These are phyloP conservation scores for Pythium folliculosum DNA, from an alignment of 352 stramenopile species.

Conservation along the genomic window DNA sequence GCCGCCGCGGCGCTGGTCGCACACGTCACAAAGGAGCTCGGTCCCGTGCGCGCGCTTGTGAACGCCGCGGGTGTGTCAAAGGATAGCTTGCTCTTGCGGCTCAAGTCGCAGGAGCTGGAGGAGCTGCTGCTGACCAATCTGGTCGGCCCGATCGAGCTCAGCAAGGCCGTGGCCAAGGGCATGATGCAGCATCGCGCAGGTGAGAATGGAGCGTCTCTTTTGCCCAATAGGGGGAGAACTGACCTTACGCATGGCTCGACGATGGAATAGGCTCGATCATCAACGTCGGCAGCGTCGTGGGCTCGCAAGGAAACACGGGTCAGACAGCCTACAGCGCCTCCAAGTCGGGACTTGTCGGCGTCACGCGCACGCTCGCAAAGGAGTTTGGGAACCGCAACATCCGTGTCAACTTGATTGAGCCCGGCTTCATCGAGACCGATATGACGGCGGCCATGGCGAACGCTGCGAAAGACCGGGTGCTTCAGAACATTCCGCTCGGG, in stretches of 20 bases:
- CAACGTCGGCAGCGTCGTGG: conserved; percentile 86
- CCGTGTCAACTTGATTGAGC: conserved; percentile 87
- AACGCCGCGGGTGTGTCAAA: conserved; percentile 74
- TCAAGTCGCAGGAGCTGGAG: conserved; percentile 63
- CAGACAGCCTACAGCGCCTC: conserved; percentile 84
- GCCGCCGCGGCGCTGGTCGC: conserved; percentile 40
- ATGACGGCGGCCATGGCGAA: conserved; percentile 75
- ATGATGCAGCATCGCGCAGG: conserved; percentile 75
- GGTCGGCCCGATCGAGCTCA: conserved; percentile 69
- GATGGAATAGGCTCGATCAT: conserved; percentile 40
- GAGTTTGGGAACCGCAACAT: conserved; percentile 85
- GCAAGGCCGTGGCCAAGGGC: conserved; percentile 68
- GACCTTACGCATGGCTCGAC: too few relatives aligned
- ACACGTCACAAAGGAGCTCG: conserved; percentile 43
- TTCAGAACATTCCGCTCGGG: conserved; percentile 57
- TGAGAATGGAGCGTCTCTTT: too few relatives aligned
- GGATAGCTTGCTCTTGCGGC: conserved; percentile 71
- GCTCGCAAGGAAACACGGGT: conserved; percentile 66
- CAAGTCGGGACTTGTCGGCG: conserved; percentile 72
- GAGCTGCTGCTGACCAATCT: conserved; percentile 77
- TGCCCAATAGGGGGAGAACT: too few relatives aligned
- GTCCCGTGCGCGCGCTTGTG: conserved; percentile 58
- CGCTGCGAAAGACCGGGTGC: conserved; percentile 44
- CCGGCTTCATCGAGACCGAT: conserved; percentile 81
- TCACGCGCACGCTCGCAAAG: conserved; percentile 82